Evolutionary conservation across 2,329 filamentous ascomycete species (phyloP), one percentile per base, ranked within the genome.

Genomic region (Didymella glomerata): DNA sequence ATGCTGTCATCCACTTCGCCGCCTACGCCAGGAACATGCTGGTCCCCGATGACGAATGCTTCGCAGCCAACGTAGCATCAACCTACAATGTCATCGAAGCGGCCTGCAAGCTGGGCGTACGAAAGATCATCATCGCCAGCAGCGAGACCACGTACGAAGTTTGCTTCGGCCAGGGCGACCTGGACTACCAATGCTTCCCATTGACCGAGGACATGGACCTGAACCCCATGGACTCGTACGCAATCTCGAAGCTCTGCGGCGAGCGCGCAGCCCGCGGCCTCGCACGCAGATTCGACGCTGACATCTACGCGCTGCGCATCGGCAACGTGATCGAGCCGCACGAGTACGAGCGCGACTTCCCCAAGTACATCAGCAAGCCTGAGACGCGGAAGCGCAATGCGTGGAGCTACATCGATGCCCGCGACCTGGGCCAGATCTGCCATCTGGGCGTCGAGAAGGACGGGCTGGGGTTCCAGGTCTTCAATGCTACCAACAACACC

Each of bases 51-150:
- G 85, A 83, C 50, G 84, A 87, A 67, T 83, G 80, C 50, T 89
- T 86, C 73, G 78, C 78, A 18, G 81, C 77, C 25, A 89, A 89
- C 66, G 80, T 84, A 0, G 76, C 79, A 0, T 79, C 81, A 10
- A 86, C 84, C 0, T 88, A 88, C 74, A 89, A 89, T 65, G 81
- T 88, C 24, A 82, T 89, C 61, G 86, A 89, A 73, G 85, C 85
- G 0, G 85, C 86, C 0, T 86, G 81, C 68, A 87, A 87, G 62
- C 77, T 88, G 0, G 85, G 85, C 13, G 83, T 89, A 7, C 82
- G 81, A 64, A 89, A 89, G 67, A 83, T 89, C 65, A 80, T 89
- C 67, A 82, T 88, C 47, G 86, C 86, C 1, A 83, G 80, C 57
- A 83, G 80, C 20, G 84, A 87, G 66, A 86, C 85, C 0, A 84